Base-by-base conservation (phyloP, 1,139 yeast species). In the Candida sp. region DNA sequence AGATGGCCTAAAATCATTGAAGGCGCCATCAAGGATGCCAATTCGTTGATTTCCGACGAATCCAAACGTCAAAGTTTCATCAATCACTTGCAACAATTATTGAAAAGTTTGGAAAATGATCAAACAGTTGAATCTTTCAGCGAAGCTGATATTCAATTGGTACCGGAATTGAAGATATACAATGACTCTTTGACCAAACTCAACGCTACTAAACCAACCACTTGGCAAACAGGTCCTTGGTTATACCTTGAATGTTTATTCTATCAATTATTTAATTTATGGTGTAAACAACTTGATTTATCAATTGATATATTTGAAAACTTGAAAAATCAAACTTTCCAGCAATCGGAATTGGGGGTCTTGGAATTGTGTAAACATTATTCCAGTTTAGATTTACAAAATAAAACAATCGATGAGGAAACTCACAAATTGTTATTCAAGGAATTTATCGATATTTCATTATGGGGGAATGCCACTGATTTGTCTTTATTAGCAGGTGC, bases 381-480 rank as follows among this genome's bases (percentile, higher is more conserved):
- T 66, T 57, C 63, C 43, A 41, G 40, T 1, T 59, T 69, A 41
- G 49, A 56, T 12, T 29, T 37, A 7, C 61, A 69, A 43, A 74
- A 75, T 45, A 63, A 85, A 39, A 54, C 67, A 29, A 50, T 64
- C 34, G 77, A 74, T 46, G 51, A 56, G 3, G 81, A 77, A n/a
- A 66, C 77, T 0, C 66, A 85, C 49, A 61, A 73, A 48, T 58
- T 79, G n/a, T 64, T 82, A 41, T 85, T 85, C 65, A 75, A 75
- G 49, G 99, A 95, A 60, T 87, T 90, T 55, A 68, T 87, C 38
- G 97, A 90, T 58, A 81, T 93, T 48, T 87, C 97, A 0, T 71
- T 93, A 46, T 93, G 99, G 99, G 99, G 99, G 22, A 93, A 93
- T 64, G 97, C 98, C 22, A 89, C 97, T 5, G 99, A 93, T 65